Evolutionary conservation across 2,329 filamentous ascomycete genomes (phyloP).

Genomic region (Trichoderma semiorbis): DNA sequence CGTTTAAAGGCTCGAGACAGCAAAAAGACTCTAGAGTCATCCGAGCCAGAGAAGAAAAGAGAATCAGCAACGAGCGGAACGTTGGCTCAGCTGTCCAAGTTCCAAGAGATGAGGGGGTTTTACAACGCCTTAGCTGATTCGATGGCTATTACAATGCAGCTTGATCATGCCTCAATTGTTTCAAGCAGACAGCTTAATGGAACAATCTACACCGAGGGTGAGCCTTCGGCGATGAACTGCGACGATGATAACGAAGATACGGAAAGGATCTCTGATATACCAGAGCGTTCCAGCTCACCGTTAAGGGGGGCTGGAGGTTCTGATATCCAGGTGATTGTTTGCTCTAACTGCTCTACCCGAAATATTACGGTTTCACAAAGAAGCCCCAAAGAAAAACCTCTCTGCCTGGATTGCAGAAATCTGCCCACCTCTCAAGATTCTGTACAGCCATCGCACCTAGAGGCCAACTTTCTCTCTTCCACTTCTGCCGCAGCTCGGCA

Average conservation of each 20-base stretch:
- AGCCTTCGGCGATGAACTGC: neutral
- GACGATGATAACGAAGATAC: neutral
- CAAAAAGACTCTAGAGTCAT: constrained; percentile 77
- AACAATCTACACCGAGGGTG: constrained; percentile 54
- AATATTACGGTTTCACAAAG: accelerated
- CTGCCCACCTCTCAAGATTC: neutral
- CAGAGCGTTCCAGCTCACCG: neutral
- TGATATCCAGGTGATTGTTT: neutral
- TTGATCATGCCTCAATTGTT: constrained; percentile 78
- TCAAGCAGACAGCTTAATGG: constrained; percentile 60
- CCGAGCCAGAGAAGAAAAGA: constrained; percentile 64
- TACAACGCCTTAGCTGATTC: constrained; percentile 88
- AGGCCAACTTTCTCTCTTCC: neutral
- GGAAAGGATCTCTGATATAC: neutral
- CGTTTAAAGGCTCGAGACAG: constrained; percentile 86
- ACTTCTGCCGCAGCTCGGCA: too few relatives aligned
- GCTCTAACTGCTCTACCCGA: neutral
- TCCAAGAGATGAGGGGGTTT: constrained; percentile 84
- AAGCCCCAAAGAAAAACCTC: neutral
- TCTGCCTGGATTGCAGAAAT: neutral
- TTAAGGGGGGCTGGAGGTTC: accelerated
- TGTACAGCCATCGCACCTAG: neutral
- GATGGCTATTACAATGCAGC: constrained; percentile 82
- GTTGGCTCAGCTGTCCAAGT: constrained; percentile 75
- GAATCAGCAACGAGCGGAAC: constrained; percentile 72